Base-by-base conservation (phyloP, 129 eudicot species). In the Gnaphalium uliginosum region DNA sequence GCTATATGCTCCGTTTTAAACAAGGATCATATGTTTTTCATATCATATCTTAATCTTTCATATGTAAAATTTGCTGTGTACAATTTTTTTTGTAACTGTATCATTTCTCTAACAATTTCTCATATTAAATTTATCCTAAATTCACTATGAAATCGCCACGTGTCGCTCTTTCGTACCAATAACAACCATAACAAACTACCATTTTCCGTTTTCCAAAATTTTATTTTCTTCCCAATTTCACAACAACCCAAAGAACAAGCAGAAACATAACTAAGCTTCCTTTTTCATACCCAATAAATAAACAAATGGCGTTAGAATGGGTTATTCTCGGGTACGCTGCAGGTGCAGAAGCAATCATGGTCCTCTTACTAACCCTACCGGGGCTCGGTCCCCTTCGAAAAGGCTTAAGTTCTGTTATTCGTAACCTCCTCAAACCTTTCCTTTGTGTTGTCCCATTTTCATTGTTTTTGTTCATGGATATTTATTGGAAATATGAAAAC, bases 401-500 rank as follows among this genome's bases (percentile, higher is more conserved):
- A 53, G 97, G 97, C 43, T 62, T 92, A 4, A 78, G 86, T 83
- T 15, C 81, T 64, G 96, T 92, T 23, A 87, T 85, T 22, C 96
- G 83, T 9, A 78, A 63, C 83, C 96, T 89, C 37, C 89, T 92
- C 33, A 92, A 89, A 46, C 97, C 97, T 0, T 86, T 92, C 71
- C 82, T 92, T 21, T 82, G 96, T 50, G 67, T 92, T 21, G 93
- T 92, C 11, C 97, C 96, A 43, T 92, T 92, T 33, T 87, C 90
- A 10, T 76, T 92, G 62, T 92, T 92, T 71, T 78, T 92, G 26
- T 73, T 92, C 2, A 76, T 86, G 93, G 96, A 92, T 51, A 92
- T 92, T 43, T 89, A 92, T 71, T 92, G 93, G 91, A 92, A 92
- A 79, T 87, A 85, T 75, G 96, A 92, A 85, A 86, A 80, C 37